Base-by-base conservation (phyloP, 192 early-diverging fungal genomes). In the Coemansia erecta region DNA sequence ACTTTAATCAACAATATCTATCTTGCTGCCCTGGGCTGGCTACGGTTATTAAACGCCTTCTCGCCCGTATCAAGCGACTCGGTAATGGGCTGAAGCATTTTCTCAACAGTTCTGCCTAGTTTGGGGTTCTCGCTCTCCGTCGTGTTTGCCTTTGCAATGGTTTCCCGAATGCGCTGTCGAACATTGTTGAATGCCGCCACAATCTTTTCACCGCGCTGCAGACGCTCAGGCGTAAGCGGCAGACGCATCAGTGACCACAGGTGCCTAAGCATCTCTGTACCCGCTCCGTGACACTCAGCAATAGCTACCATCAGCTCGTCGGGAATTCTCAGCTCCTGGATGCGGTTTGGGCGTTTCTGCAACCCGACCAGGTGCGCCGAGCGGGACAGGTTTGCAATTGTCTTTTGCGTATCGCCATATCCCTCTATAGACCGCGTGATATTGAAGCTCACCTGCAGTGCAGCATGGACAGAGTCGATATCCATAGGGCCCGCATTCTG, bases 201-300 rank as follows among this genome's bases (percentile, higher is more conserved):
- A 43, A 82, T 78, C 44, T 68, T 77, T 18, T 66, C 64, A 0
- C 75, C 68, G 49, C 68, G 72, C n/a, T 73, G 39, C 35, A 42
- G 51, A 17, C 68, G 63, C 22, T 70, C 71, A 11, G 48, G 44
- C 1, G 80, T 71, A 13, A 24, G 61, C 3, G 74, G 75, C 60
- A 76, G 41, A 3, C 60, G 63, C 7, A 82, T 23, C 5, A 73
- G 53, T 4, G 72, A 68, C 80, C 80, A 82, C 49, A 82, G 41
- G 31, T 82, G 80, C 6, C 75, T 73, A 19, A 82, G 65, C 71
- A 82, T 82, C 46, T 82, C 80, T 12, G 65, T 73, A 14, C 80
- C 75, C 1, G 72, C 68, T 22, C 72, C 72, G 48, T 82, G 75
- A 48, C 80, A 82, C 48, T 76, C 68, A 28, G 65, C 64, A 14